Evolutionary conservation across 495 filamentous ascomycete species (phyloP).

Genomic region (Chaetomium cochliodes): DNA sequence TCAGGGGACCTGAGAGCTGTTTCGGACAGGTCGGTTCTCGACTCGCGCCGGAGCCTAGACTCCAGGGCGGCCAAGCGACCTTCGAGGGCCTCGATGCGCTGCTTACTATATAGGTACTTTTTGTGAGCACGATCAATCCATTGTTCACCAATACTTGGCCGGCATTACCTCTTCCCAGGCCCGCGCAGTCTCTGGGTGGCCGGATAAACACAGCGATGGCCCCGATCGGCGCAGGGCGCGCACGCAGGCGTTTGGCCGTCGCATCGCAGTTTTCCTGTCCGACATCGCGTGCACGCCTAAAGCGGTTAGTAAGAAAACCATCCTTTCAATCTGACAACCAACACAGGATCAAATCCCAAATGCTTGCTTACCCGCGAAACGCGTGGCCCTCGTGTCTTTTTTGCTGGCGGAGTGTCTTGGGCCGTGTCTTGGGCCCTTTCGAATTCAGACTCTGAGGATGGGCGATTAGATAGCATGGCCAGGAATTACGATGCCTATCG

Average conservation of each 20-base stretch:
- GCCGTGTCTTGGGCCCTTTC: not conserved
- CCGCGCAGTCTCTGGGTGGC: constrained; percentile 11
- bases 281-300: constrained; percentile 17
- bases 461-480: no score
- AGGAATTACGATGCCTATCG: no score
- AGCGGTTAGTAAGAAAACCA: not conserved
- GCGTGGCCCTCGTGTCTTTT: not conserved
- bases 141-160: not conserved
- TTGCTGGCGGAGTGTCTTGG: not conserved
- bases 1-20: not conserved
- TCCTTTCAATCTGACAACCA: not conserved
- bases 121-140: not conserved
- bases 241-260: constrained; percentile 19
- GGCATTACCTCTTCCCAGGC: constrained; percentile 11
- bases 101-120: not conserved
- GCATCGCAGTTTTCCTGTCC: constrained; percentile 13
- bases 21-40: not conserved
- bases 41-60: not conserved
- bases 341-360: no score
- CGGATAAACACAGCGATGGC: constrained; percentile 15
- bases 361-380: not conserved
- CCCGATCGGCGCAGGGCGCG: constrained; percentile 11
- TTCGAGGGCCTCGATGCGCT: not conserved
- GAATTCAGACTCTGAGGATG: no score
- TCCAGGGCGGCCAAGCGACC: not conserved